Evolutionary conservation across 441 rosid species (phyloP).

Genomic region (Biscutella auriculata): DNA sequence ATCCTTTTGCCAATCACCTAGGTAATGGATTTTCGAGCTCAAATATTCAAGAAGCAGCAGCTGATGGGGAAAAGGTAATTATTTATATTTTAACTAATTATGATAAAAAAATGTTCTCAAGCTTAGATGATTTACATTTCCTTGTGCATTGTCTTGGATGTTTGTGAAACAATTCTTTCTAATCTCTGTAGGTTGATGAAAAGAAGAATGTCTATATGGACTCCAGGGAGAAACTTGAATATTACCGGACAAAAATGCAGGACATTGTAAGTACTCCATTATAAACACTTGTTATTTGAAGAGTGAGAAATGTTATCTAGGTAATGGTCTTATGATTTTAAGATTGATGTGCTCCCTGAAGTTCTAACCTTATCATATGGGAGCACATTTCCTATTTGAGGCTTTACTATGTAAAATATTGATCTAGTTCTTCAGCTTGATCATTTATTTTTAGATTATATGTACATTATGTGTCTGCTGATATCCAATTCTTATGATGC

Average conservation of each 20-base stretch:
- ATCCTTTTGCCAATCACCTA: slow-evolving; percentile 46
- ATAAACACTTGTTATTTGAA: slow-evolving; percentile 10
- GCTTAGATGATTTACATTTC: background rate
- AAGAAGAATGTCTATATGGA: slow-evolving; percentile 62
- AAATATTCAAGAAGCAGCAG: slow-evolving; percentile 31
- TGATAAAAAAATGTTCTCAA: background rate
- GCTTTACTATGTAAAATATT: background rate
- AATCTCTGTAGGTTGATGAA: slow-evolving; percentile 41
- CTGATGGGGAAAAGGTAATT: slow-evolving; percentile 54
- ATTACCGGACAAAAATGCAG: slow-evolving; percentile 88
- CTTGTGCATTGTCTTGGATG: slow-evolving; percentile 3
- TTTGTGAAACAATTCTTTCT: slow-evolving; percentile 3
- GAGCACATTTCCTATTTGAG: background rate
- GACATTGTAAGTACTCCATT: slow-evolving; percentile 68
- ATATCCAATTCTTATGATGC: background rate
- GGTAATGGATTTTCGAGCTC: slow-evolving; percentile 35
- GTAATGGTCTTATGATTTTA: background rate
- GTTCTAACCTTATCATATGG: background rate
- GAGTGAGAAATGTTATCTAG: background rate
- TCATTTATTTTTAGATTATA: background rate
- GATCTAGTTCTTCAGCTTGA: background rate
- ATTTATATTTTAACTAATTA: slow-evolving; percentile 1
- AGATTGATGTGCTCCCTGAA: background rate
- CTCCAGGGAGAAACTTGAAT: slow-evolving; percentile 88
- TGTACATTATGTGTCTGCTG: background rate